Conservation (phyloP, 805 yeast genomes). For the Kodamaea jinghongensis region DNA sequence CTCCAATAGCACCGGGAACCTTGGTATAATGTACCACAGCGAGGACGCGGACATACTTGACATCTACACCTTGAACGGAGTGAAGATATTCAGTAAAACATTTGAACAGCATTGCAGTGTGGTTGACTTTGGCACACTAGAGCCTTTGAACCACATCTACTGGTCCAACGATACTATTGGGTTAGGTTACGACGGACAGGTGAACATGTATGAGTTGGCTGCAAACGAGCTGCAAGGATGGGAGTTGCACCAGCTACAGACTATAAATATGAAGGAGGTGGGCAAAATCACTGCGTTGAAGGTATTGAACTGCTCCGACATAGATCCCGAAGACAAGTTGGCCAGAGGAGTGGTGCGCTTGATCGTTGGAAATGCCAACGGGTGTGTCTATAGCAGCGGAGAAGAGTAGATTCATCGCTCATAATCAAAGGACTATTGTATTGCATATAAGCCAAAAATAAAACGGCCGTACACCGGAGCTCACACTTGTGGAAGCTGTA, state of each 20-base stretch:
- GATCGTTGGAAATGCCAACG: slow-evolving; percentile 53
- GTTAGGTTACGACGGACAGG: slow-evolving; percentile 20
- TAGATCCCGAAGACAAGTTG: slow-evolving; percentile 35
- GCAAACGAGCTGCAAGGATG: slow-evolving; percentile 10
- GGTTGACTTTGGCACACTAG: slow-evolving; percentile 15
- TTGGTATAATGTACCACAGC: slow-evolving; percentile 36
- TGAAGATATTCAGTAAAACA: slow-evolving; percentile 25
- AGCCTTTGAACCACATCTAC: slow-evolving; percentile 24
- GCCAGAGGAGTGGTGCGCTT: slow-evolving; percentile 39
- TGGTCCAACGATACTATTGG: slow-evolving; percentile 39
- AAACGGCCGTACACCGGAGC: too few relatives aligned
- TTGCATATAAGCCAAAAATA: too few relatives aligned
- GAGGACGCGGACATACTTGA: slow-evolving; percentile 20
- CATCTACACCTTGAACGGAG: slow-evolving; percentile 56
- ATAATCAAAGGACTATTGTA: too few relatives aligned
- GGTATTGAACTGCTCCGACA: slow-evolving; percentile 25
- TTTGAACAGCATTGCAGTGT: slow-evolving; percentile 21
- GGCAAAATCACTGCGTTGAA: slow-evolving; percentile 13
- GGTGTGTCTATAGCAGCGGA: slow-evolving; percentile 41
- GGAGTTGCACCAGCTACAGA: slow-evolving; percentile 8
- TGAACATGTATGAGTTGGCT: slow-evolving; percentile 23
- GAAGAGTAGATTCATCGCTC: too few relatives aligned
- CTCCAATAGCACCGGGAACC: slow-evolving; percentile 39
- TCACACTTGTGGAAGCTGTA: too few relatives aligned
- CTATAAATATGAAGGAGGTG: not conserved